Base-by-base conservation (phyloP, 768 basidiomycete species). In the Daedaleopsis nitida region DNA sequence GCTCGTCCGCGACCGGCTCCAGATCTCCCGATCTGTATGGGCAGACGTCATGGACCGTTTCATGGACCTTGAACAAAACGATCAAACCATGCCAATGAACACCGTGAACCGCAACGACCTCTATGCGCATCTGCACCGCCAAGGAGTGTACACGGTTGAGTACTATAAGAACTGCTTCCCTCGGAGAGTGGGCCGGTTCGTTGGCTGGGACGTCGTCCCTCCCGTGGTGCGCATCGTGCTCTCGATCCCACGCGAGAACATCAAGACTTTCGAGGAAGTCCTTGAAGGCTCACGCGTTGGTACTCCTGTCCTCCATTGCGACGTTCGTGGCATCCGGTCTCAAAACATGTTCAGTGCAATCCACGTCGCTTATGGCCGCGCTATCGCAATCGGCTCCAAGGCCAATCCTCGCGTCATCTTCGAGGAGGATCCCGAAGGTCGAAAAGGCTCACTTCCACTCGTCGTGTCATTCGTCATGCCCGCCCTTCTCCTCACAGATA, bases 101-200 rank as follows among this genome's bases (percentile, higher is more conserved):
- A 70, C 64, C 21, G 68, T 73, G 45, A 71, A 77, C 58, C 75
- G 77, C 59, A 82, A 85, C 58, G 84, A 86, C 44, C 68, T 86
- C 52, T 79, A 74, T 52, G 66, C 73, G 17, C 76, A 81, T 17
- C 69, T 83, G 5, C 75, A 83, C 60, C 72, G 77, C 14, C 69
- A 77, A 23, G 76, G 75, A 14, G 64, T 84, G 0, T 67, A 76
- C 58, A 75, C 76, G 5, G 70, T 72, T 23, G 44, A 55, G 0
- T 60, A 66, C 34, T 68, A 72, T 47, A 50, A 54, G 21, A 35
- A 50, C 8, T 21, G 51, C 23, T 24, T 47, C 17, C n/a, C 55
- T 14, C 52, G 39, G 14, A 57, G 24, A 14, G 39, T 47, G 0
- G 64, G 68, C 9, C 42, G 53, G 5, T 69, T 69, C n/a, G 24